These are phyloP conservation scores for Penicillium occitanis DNA, from an alignment of 2,329 filamentous ascomycete genomes.

Conservation along the genomic window DNA sequence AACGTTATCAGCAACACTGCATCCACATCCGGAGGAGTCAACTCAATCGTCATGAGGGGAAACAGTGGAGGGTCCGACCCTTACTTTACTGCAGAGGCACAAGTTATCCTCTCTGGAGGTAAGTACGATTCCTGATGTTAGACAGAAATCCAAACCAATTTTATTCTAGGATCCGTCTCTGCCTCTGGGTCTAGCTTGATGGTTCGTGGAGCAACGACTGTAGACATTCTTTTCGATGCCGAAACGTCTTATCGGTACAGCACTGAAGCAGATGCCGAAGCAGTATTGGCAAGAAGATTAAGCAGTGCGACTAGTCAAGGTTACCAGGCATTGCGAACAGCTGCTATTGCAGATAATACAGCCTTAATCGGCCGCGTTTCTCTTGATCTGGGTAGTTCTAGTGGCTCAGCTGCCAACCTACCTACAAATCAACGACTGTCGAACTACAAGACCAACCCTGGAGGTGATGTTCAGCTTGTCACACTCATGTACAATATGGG, in stretches of 20 bases:
- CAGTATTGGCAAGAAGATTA: neutral
- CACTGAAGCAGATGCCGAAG: neutral
- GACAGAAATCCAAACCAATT: neutral
- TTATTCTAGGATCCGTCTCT: neutral
- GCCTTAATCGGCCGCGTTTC: neutral
- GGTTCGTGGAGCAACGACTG: neutral
- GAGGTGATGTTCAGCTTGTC: neutral
- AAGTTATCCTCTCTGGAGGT: neutral
- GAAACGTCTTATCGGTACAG: neutral
- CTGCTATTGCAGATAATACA: slow-evolving; percentile 8
- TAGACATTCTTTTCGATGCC: slow-evolving; percentile 4
- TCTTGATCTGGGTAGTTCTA: neutral
- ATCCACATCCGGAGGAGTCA: neutral
- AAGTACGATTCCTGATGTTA: neutral
- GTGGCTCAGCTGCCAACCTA: neutral
- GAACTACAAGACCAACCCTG: neutral
- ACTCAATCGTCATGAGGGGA: neutral
- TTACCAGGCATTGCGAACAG: neutral
- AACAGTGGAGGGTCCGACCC: neutral
- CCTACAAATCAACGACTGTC: slow-evolving; percentile 1
- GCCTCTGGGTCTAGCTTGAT: neutral
- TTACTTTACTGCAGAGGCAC: neutral
- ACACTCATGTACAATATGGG: neutral
- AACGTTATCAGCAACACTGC: neutral
- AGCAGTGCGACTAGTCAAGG: neutral